Conservation (phyloP, 2,329 filamentous ascomycete genomes). For the Shiraia sp. region DNA sequence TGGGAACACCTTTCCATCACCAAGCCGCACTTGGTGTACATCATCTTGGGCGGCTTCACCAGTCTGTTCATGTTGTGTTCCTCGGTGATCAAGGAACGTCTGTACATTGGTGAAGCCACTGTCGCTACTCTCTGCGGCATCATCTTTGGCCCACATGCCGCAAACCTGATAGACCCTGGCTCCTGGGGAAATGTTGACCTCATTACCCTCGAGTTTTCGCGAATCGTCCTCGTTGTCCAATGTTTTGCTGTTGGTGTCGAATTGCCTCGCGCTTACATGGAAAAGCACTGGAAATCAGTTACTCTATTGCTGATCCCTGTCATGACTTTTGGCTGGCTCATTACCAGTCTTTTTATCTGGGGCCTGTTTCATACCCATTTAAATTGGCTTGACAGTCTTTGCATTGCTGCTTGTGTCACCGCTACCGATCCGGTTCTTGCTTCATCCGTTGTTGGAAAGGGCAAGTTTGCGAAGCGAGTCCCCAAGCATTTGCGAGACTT, state of each 20-base stretch:
- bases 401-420: slow-evolving; percentile 89
- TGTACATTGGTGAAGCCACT: slow-evolving; percentile 98
- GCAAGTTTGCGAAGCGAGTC: slow-evolving; percentile 96
- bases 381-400: slow-evolving; percentile 87
- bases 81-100: slow-evolving; percentile 94
- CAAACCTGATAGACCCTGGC: slow-evolving; percentile 74
- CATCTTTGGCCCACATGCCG: slow-evolving; percentile 85
- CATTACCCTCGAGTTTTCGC: slow-evolving; percentile 85
- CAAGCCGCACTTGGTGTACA: slow-evolving; percentile 95
- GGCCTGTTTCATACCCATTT: slow-evolving; percentile 76
- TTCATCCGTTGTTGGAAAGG: slow-evolving; percentile 97
- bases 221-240: slow-evolving; percentile 87
- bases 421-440: slow-evolving; percentile 96
- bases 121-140: slow-evolving; percentile 87
- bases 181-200: slow-evolving; percentile 84
- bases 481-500: slow-evolving; percentile 96
- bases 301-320: slow-evolving; percentile 85
- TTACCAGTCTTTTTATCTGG: slow-evolving; percentile 93
- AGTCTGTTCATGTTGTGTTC: slow-evolving; percentile 98
- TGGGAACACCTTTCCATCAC: slow-evolving; percentile 86
- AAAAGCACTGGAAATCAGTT: slow-evolving; percentile 94
- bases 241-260: slow-evolving; percentile 92
- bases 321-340: slow-evolving; percentile 95
- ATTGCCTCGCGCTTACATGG: slow-evolving; percentile 94
- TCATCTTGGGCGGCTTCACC: slow-evolving; percentile 97